A percentile compares a stretch with the other conserved stretches of the same genome.
Conservation (phyloP, 352 stramenopile genomes). For the Pythium myriotylum region DNA sequence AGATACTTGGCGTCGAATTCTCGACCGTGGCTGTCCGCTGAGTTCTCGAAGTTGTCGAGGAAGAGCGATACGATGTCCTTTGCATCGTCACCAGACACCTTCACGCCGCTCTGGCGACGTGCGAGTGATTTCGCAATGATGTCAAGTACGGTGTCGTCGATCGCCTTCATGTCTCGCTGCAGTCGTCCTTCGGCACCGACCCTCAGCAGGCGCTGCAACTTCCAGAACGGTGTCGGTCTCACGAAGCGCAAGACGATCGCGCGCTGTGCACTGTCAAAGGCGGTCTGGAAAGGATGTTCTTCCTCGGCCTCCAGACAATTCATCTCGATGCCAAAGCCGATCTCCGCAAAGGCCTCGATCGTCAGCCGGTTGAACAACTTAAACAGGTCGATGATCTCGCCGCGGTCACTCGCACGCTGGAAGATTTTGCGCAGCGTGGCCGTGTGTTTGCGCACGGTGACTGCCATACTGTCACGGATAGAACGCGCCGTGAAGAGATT, state of each 20-base stretch:
- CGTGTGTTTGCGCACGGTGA: slow-evolving; percentile 31
- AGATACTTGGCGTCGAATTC: slow-evolving; percentile 41
- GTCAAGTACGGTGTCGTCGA: slow-evolving; percentile 47
- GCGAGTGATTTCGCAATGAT: slow-evolving; percentile 46
- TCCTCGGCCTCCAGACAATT: slow-evolving; percentile 11
- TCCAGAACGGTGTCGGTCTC: slow-evolving; percentile 44
- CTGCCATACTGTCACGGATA: slow-evolving; percentile 42
- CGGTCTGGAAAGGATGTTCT: slow-evolving; percentile 28
- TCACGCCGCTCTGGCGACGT: slow-evolving; percentile 5
- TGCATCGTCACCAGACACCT: neutral
- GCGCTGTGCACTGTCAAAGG: slow-evolving; percentile 43
- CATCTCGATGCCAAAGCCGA: slow-evolving; percentile 37
- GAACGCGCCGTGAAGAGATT: slow-evolving; percentile 44
- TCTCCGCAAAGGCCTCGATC: slow-evolving; percentile 46
- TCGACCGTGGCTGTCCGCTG: slow-evolving; percentile 15
- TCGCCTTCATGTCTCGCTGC: slow-evolving; percentile 34
- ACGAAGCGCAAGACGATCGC: slow-evolving; percentile 34
- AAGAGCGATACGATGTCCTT: slow-evolving; percentile 60
- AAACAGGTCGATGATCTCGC: slow-evolving; percentile 32
- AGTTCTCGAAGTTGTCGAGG: slow-evolving; percentile 36
- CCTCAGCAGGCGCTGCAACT: slow-evolving; percentile 32
- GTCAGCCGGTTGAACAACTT: slow-evolving; percentile 45
- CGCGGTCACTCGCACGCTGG: slow-evolving; percentile 3
- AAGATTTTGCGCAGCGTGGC: slow-evolving; percentile 28
- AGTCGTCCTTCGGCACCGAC: slow-evolving; percentile 39